Evolutionary conservation across 139 green algal genomes (phyloP).

Genomic region (Chlamydomonas incerta): DNA sequence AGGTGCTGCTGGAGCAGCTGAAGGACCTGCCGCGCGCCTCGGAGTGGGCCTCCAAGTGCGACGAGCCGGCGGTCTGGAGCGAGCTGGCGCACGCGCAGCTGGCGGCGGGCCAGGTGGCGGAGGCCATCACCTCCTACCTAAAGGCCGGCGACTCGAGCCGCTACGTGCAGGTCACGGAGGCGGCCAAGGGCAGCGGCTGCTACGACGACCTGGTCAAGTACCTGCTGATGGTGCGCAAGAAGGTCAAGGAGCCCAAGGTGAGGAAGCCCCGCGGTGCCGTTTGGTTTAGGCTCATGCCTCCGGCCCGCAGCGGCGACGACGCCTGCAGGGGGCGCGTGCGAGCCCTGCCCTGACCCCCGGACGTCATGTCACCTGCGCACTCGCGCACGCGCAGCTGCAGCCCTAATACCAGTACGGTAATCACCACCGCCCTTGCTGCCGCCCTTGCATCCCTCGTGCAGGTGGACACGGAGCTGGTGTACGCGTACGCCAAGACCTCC

Average conservation of each 20-base stretch:
- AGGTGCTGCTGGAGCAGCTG: conserved; percentile 95
- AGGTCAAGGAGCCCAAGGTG: conserved; percentile 83
- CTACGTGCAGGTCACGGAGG: conserved; percentile 38
- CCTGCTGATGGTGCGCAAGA: conserved; percentile 98
- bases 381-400: background rate
- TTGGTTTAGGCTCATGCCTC: too few species aligned
- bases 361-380: too few species aligned
- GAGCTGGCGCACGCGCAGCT: conserved; percentile 96
- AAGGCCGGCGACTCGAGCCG: conserved; percentile 77
- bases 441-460: conserved; percentile 15
- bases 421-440: too few species aligned
- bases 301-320: too few species aligned
- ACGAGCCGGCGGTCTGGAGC: conserved; percentile 92
- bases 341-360: too few species aligned
- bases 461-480: conserved; percentile 98
- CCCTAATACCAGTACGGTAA: too few species aligned
- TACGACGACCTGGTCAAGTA: conserved; percentile 97
- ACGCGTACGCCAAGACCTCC: conserved; percentile 93
- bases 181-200: conserved; percentile 61
- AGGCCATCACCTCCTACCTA: conserved; percentile 94
- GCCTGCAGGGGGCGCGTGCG: too few species aligned
- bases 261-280: too few species aligned
- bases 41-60: conserved; percentile 87
- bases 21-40: conserved; percentile 86
- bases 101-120: conserved; percentile 72